A percentile compares a stretch with the other conserved stretches of the same genome.
Conservation (phyloP, 495 filamentous ascomycete genomes). For the Penicillium maclennaniae region DNA sequence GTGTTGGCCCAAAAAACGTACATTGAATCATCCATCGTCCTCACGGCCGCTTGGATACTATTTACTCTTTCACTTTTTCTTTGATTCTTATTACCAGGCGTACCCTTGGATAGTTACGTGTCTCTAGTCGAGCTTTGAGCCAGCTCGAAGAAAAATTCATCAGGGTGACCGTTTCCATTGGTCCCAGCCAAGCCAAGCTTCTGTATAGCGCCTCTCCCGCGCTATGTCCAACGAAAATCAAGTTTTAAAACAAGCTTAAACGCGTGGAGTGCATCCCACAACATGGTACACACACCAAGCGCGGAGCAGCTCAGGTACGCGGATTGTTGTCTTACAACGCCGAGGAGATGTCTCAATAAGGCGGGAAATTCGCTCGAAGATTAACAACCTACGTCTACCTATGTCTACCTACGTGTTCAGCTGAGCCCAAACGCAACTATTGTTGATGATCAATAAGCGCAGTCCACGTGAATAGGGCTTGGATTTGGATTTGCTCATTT, state of each 20-base stretch:
- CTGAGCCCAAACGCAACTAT: background rate
- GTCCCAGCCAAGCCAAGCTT: conserved; percentile 4
- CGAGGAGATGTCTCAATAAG: background rate
- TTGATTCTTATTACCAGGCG: no score
- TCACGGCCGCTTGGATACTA: no score
- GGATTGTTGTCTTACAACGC: background rate
- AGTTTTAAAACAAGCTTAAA: conserved; percentile 6
- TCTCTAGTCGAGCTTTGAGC: background rate
- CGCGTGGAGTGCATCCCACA: conserved; percentile 2
- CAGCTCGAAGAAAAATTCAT: background rate
- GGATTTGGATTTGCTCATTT: background rate
- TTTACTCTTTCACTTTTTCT: background rate
- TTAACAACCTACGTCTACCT: background rate
- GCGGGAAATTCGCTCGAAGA: background rate
- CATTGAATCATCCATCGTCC: background rate
- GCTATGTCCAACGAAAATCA: background rate
- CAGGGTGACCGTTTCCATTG: background rate
- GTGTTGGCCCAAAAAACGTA: no score
- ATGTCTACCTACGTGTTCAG: no score
- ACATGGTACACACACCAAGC: background rate
- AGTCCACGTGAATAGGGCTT: background rate
- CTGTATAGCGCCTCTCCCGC: conserved; percentile 5
- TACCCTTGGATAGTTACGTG: background rate
- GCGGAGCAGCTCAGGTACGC: background rate
- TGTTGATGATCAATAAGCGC: background rate